Evolutionary conservation across 352 stramenopile species (phyloP).

Genomic region (Pythium brachiatum): DNA sequence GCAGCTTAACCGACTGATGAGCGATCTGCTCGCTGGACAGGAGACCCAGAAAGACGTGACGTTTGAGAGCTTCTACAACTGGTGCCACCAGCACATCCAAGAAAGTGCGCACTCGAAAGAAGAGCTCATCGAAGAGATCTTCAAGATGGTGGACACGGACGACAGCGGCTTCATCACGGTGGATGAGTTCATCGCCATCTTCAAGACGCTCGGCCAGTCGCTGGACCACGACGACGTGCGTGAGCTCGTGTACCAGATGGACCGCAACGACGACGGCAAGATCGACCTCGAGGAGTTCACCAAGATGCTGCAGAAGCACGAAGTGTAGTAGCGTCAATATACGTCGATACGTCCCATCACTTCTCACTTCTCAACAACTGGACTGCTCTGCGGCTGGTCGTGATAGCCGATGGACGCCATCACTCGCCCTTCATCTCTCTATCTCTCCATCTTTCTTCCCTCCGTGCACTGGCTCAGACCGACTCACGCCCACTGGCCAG

Average conservation of each 20-base stretch:
- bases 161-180: constrained; percentile 62
- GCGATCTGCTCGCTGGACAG: constrained; percentile 40
- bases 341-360: not conserved
- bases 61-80: constrained; percentile 74
- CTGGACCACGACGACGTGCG: constrained; percentile 72
- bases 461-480: not conserved
- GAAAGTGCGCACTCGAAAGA: constrained; percentile 58
- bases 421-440: not conserved
- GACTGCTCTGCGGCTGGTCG: too few relatives aligned
- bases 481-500: not conserved
- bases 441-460: not conserved
- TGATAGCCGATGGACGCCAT: not conserved
- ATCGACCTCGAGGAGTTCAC: constrained; percentile 74
- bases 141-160: constrained; percentile 63
- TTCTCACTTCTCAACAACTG: too few relatives aligned
- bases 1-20: constrained; percentile 60
- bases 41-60: constrained; percentile 44
- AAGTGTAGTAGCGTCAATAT: constrained; percentile 35
- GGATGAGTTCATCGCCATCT: constrained; percentile 73
- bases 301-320: constrained; percentile 79
- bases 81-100: constrained; percentile 63
- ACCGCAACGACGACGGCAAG: constrained; percentile 69
- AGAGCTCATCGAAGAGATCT: constrained; percentile 67
- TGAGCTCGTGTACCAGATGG: constrained; percentile 75
- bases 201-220: constrained; percentile 66